Percentiles rank a stretch among this genome's conserved stretches.
Evolutionary conservation across 176 grass and related monocot genomes (phyloP).

Genomic region (Stipa capillata): DNA sequence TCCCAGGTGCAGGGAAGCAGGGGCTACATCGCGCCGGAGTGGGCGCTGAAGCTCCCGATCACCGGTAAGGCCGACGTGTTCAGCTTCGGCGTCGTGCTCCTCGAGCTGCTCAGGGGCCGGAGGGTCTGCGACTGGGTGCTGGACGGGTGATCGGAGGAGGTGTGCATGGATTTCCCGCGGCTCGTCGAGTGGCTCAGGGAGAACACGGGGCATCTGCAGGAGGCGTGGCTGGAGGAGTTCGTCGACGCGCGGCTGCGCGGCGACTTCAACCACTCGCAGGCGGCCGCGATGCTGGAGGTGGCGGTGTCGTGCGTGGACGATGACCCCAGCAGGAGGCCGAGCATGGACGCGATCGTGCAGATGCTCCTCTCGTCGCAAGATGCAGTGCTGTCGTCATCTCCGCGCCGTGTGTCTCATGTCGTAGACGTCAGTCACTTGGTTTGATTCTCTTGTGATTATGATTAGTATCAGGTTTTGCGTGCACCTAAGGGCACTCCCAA

Average conservation of each 20-base stretch:
- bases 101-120: slow-evolving; percentile 28
- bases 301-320: slow-evolving; percentile 33
- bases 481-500: no score
- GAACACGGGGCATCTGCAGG: not conserved
- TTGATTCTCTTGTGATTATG: no score
- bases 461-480: not conserved
- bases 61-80: slow-evolving; percentile 41
- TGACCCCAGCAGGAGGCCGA: slow-evolving; percentile 28
- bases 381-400: not conserved
- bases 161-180: not conserved
- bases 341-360: slow-evolving; percentile 26
- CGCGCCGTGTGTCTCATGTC: not conserved
- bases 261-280: slow-evolving; percentile 22
- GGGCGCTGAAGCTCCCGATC: slow-evolving; percentile 33
- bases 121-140: slow-evolving; percentile 35
- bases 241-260: slow-evolving; percentile 16
- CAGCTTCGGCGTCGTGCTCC: slow-evolving; percentile 31
- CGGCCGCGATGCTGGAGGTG: slow-evolving; percentile 21
- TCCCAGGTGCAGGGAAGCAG: slow-evolving; percentile 24
- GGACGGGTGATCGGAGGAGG: not conserved
- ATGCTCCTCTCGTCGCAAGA: slow-evolving; percentile 9
- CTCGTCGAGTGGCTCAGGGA: slow-evolving; percentile 6
- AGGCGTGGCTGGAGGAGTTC: slow-evolving; percentile 20
- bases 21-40: slow-evolving; percentile 55
- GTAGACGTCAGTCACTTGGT: not conserved